Base-by-base conservation (phyloP, 1,284 basidiomycete genomes). In the Somion occarium region DNA sequence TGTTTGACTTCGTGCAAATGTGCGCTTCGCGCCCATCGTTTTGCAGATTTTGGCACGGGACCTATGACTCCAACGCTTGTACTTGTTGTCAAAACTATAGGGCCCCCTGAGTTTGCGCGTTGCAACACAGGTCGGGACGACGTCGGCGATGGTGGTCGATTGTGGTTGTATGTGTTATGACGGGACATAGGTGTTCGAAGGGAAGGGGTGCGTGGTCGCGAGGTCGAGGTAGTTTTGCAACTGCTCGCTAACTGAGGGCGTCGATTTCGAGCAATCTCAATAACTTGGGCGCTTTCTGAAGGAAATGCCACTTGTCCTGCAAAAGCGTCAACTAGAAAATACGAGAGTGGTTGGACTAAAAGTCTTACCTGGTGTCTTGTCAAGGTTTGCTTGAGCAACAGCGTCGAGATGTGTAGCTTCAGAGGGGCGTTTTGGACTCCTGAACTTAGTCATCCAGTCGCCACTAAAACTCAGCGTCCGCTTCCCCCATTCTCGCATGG, bases 1-100 rank as follows among this genome's bases (percentile, higher is more conserved):
- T 52, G 56, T 54, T 73, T 73, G 53, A 88, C 78, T 61, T 87
- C 84, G 58, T 89, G 87, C 53, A 89, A 56, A 70, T 89, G 87
- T 2, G 87, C 82, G 3, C 74, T 85, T 42, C 83, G 72, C 22
- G 85, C 86, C 79, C 80, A 85, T 38, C 74, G 73, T 53, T 76
- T 79, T 38, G 78, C 78, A 19, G 79, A 79, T 54, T 71, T 71
- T 12, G 73, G 73, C 23, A 65, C 65, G 19, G 60, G 67, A 51
- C 63, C 61, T 43, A 68, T 55, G 27, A 65, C 57, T 11, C 62
- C 53, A 18, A 63, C 63, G 30, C 65, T 61, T 23, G 52, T 48
- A 37, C 56, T 61, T 37, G 52, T 53, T 41, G 57, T 48, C 43
- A 58, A 52, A 26, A 61, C 57, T 41, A 66, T 61, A 48, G 63